Percentiles rank a stretch among this genome's conserved stretches.
phyloP scores from a whole-genome alignment of 768 basidiomycete species.

The Trametes cinnabarina region DNA sequence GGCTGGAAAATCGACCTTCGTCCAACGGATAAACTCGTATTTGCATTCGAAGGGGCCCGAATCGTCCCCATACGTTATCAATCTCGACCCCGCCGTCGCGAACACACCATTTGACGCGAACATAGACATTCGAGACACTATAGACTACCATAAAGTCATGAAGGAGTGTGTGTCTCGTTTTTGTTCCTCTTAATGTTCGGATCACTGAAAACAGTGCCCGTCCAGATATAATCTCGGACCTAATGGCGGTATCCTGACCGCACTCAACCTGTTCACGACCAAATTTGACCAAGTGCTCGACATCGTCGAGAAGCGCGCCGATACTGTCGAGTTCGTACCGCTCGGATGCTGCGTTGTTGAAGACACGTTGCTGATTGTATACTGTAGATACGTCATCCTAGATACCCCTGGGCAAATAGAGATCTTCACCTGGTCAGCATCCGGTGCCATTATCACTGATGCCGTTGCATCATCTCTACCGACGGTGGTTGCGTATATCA shows the following conservation, averaged over 20 bases:
- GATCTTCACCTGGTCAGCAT: constrained; percentile 99
- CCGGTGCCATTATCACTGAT: constrained; percentile 97
- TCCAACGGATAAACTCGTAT: constrained; percentile 92
- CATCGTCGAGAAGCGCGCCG: constrained; percentile 87
- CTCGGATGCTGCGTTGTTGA: background rate
- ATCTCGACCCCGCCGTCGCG: constrained; percentile 94
- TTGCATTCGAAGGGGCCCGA: constrained; percentile 66
- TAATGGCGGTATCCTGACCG: constrained; percentile 96
- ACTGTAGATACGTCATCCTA: constrained; percentile 80
- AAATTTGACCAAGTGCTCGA: constrained; percentile 97
- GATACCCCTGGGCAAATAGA: constrained; percentile 99
- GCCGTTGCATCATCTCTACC: constrained; percentile 92
- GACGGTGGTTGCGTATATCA: constrained; percentile 93
- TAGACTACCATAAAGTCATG: constrained; percentile 98
- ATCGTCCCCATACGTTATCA: constrained; percentile 90
- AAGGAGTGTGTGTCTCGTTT: constrained; percentile 76
- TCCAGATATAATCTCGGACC: constrained; percentile 94
- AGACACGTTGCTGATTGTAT: background rate
- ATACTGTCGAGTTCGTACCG: constrained; percentile 74
- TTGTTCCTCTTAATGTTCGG: too few species aligned
- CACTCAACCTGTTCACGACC: constrained; percentile 96
- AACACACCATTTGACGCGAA: constrained; percentile 92
- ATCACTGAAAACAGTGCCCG: background rate
- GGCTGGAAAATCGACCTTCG: constrained; percentile 96
- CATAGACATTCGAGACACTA: constrained; percentile 96